Percentiles rank a stretch among this genome's conserved stretches.
Conservation (phyloP, 495 filamentous ascomycete genomes). For the Penicillium malachiteum region DNA sequence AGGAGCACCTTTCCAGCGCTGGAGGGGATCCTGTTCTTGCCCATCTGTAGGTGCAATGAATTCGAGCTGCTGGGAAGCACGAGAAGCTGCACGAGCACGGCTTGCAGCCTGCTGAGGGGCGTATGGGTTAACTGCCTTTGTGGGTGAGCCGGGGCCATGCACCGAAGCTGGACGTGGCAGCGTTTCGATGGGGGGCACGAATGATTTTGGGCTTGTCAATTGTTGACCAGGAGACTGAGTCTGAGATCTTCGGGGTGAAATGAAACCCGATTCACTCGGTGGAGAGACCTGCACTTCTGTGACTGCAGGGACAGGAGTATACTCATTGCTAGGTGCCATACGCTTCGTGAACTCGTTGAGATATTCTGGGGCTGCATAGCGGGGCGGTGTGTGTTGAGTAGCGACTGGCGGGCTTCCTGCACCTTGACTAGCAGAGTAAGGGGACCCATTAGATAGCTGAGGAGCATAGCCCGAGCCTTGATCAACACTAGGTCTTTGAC, state of each 20-base stretch:
- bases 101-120: constrained; percentile 31
- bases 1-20: constrained; percentile 87
- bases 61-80: constrained; percentile 40
- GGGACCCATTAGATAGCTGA: constrained; percentile 7
- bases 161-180: constrained; percentile 69
- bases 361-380: constrained; percentile 45
- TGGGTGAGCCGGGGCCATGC: constrained; percentile 54
- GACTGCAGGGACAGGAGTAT: constrained; percentile 30
- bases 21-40: constrained; percentile 71
- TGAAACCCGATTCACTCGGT: constrained; percentile 29
- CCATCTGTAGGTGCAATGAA: constrained; percentile 73
- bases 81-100: constrained; percentile 32
- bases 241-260: constrained; percentile 70
- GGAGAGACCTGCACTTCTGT: constrained; percentile 31
- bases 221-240: constrained; percentile 77
- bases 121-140: constrained; percentile 37
- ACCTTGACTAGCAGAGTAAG: constrained; percentile 3
- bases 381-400: constrained; percentile 30
- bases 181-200: constrained; percentile 50
- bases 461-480: constrained; percentile 17
- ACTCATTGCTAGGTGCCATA: constrained; percentile 45
- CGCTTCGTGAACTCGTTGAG: constrained; percentile 54
- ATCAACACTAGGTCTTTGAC: constrained; percentile 17
- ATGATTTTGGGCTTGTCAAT: constrained; percentile 50
- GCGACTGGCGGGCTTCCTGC: constrained; percentile 7